Evolutionary conservation across 306 rosid genomes (phyloP).

Genomic region (Prunus campanulata): DNA sequence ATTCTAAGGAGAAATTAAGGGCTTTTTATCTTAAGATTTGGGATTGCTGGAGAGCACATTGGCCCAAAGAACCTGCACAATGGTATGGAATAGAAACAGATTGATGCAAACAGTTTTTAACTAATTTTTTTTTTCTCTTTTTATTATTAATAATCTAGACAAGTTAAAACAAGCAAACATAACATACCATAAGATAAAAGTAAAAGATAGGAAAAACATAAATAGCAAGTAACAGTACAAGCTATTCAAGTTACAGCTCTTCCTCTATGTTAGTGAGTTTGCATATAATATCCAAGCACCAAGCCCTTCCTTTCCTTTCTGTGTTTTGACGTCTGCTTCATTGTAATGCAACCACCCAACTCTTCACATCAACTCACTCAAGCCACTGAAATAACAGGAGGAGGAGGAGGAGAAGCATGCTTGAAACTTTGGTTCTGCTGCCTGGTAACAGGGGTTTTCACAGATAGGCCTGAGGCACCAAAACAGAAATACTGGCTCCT

Average conservation of each 20-base stretch:
- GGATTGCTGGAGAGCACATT: background rate
- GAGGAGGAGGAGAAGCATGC: slow-evolving; percentile 34
- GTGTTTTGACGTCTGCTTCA: too few species aligned
- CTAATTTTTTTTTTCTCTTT: background rate
- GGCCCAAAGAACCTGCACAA: background rate
- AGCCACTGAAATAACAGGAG: slow-evolving; percentile 59
- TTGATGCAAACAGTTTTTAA: background rate
- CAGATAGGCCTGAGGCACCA: slow-evolving; percentile 59
- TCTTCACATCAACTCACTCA: slow-evolving; percentile 16
- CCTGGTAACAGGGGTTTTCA: slow-evolving; percentile 46
- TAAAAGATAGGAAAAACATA: background rate
- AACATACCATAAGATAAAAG: background rate
- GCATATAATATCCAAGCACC: background rate
- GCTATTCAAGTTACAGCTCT: background rate
- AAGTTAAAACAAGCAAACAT: slow-evolving; percentile 2
- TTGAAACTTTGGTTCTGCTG: slow-evolving; percentile 42
- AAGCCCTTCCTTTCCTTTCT: background rate
- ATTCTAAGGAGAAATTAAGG: too few species aligned
- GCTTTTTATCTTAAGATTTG: too few species aligned
- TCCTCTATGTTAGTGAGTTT: slow-evolving; percentile 11
- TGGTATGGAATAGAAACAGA: background rate
- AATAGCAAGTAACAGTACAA: background rate
- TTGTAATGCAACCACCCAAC: background rate
- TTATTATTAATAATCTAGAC: background rate
- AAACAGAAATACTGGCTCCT: slow-evolving; percentile 86